Base-by-base conservation (phyloP, 345 rosid species). In the Bruguiera sexangula region DNA sequence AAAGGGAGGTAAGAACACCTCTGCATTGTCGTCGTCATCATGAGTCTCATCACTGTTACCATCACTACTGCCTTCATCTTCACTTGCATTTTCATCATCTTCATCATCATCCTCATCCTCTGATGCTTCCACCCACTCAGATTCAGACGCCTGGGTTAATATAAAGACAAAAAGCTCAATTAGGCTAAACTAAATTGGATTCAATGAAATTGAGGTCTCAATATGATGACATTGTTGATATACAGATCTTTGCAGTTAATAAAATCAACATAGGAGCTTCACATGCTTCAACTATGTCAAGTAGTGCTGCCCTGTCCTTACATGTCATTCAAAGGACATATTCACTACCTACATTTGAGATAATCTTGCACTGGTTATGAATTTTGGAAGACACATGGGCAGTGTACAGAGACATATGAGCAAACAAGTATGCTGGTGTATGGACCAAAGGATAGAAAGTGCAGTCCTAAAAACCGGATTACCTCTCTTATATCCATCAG, bases 91-190 rank as follows among this genome's bases (percentile, higher is more conserved):
- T 13, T 81, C 88, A 52, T 84, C 88, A 63, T 82, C 92, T 13
- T 81, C 91, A 56, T 84, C 88, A 0, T 84, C 97, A n/a, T 89
- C 90, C 36, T 93, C 98, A 60, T 86, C 90, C 66, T 94, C 98
- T 20, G 95, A 89, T 53, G 83, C 90, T 73, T 89, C 95, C 43
- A 91, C 74, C 97, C 98, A 94, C 80, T 94, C 96, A 60, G 89
- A 81, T 84, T 94, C 96, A 75, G 95, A 83, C 66, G 96, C 90
- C 98, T 94, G 51, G 31, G 63, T 73, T 20, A 66, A 21, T 68
- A 59, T 59, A 69, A 62, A 11, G 62, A 64, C 58, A 21, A 63
- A 21, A 50, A 59, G 20, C 15, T 56, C 31, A 36, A 30, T 29
- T 16, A 64, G 22, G 75, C 39, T 21, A 63, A 67, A 32, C 37